phyloP scores from a whole-genome alignment of 768 basidiomycete genomes.

The Kockovaella imperatae region DNA sequence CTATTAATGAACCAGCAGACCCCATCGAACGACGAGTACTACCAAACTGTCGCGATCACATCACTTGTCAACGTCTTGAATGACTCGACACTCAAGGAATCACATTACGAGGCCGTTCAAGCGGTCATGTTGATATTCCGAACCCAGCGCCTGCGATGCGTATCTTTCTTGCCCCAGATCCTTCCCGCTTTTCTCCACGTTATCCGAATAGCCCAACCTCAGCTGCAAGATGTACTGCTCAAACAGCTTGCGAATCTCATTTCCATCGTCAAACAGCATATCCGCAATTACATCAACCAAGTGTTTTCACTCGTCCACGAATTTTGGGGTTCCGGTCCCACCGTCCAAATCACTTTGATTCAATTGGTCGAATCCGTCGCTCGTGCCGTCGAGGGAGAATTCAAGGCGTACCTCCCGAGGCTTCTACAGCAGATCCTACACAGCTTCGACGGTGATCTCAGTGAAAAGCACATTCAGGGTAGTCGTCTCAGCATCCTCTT shows the following conservation, averaged over 20 bases:
- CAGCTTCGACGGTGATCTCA: slow-evolving; percentile 47
- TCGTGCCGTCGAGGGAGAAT: slow-evolving; percentile 89
- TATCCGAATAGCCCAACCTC: slow-evolving; percentile 64
- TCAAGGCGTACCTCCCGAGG: slow-evolving; percentile 87
- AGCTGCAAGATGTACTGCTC: slow-evolving; percentile 74
- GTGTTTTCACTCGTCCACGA: slow-evolving; percentile 79
- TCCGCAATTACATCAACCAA: slow-evolving; percentile 80
- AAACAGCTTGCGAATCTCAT: slow-evolving; percentile 93
- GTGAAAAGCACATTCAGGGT: slow-evolving; percentile 18
- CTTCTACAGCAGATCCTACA: slow-evolving; percentile 82
- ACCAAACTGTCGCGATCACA: slow-evolving; percentile 89
- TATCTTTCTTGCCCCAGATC: slow-evolving; percentile 90
- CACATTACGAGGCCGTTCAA: slow-evolving; percentile 90
- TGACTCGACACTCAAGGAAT: slow-evolving; percentile 74
- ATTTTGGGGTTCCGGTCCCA: slow-evolving; percentile 66
- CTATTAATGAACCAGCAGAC: slow-evolving; percentile 44
- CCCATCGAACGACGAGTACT: slow-evolving; percentile 83
- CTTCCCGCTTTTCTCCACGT: slow-evolving; percentile 90
- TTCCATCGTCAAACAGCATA: slow-evolving; percentile 92
- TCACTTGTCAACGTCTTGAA: slow-evolving; percentile 77
- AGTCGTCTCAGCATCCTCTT: slow-evolving; percentile 52
- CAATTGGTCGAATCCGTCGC: slow-evolving; percentile 86
- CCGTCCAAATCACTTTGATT: slow-evolving; percentile 84
- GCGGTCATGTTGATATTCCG: slow-evolving; percentile 99
- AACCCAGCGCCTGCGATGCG: slow-evolving; percentile 92